Conservation (phyloP, 768 basidiomycete species). For the Gautieria morchelliformis region DNA sequence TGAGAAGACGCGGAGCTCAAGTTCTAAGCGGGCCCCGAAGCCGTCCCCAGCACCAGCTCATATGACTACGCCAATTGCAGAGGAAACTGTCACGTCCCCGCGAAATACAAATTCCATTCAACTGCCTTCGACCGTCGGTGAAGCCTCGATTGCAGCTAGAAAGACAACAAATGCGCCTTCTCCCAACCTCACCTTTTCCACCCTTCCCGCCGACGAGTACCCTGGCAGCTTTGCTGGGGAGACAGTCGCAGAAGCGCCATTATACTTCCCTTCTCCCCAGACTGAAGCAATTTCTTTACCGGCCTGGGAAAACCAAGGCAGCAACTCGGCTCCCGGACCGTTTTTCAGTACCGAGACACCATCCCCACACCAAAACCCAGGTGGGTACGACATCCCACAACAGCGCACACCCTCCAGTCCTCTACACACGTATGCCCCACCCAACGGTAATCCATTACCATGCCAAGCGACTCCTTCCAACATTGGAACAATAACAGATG, state of each 20-base stretch:
- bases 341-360: slow-evolving; percentile 3
- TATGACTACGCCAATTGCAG: background rate
- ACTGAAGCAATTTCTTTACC: background rate
- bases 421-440: background rate
- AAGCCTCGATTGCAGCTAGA: background rate
- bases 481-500: background rate
- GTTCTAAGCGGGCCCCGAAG: background rate
- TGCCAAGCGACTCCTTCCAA: background rate
- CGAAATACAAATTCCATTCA: background rate
- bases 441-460: slow-evolving; percentile 1
- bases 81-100: background rate
- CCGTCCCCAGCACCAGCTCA: background rate
- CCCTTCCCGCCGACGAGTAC: background rate
- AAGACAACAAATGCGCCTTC: background rate
- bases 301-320: background rate
- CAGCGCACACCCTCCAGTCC: slow-evolving; percentile 1
- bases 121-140: background rate
- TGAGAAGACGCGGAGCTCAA: background rate
- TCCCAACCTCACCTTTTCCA: background rate
- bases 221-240: background rate
- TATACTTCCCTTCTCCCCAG: slow-evolving; percentile 5
- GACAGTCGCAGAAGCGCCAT: background rate
- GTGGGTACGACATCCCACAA: background rate
- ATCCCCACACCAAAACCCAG: background rate
- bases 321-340: background rate